Evolutionary conservation across 2,329 filamentous ascomycete species (phyloP).

Genomic region (Cyclaneusma minus): DNA sequence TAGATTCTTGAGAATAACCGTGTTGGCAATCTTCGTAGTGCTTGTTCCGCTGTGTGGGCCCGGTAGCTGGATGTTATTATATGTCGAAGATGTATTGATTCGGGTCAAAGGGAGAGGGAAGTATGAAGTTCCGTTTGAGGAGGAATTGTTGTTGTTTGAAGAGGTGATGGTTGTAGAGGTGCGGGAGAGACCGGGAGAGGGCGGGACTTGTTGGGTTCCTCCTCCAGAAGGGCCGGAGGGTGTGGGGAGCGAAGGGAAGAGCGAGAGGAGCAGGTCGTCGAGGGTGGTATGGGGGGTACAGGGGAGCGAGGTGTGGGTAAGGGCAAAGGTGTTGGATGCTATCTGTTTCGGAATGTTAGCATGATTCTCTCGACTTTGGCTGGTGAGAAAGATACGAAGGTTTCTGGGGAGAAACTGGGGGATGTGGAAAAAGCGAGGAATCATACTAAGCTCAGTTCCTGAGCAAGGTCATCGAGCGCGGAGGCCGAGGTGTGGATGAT

Average conservation of each 20-base stretch:
- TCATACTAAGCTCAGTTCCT: constrained; percentile 55
- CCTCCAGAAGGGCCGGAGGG: constrained; percentile 10
- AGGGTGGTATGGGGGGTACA: constrained; percentile 61
- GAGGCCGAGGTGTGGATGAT: constrained; percentile 60
- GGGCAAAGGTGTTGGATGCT: constrained; percentile 53
- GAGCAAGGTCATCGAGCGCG: constrained; percentile 49
- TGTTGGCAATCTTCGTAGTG: constrained; percentile 55
- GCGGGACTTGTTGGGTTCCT: no score
- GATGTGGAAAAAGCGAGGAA: neutral
- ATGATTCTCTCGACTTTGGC: constrained; percentile 2
- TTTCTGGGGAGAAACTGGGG: no score
- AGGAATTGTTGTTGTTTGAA: no score
- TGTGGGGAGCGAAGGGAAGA: constrained; percentile 31
- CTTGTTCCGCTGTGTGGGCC: no score
- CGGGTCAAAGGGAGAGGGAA: no score
- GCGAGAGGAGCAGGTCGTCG: constrained; percentile 62
- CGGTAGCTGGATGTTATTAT: no score
- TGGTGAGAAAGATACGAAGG: constrained; percentile 1
- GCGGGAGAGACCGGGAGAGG: no score
- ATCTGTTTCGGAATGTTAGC: no score
- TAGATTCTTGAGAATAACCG: constrained; percentile 70
- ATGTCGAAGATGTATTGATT: neutral
- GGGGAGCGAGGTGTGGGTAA: constrained; percentile 53
- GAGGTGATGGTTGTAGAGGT: no score
- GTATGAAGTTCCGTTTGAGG: no score